Evolutionary conservation across 2,329 filamentous ascomycete species (phyloP), one percentile per base, ranked within the genome.

Genomic region (Aschersonia sp.): DNA sequence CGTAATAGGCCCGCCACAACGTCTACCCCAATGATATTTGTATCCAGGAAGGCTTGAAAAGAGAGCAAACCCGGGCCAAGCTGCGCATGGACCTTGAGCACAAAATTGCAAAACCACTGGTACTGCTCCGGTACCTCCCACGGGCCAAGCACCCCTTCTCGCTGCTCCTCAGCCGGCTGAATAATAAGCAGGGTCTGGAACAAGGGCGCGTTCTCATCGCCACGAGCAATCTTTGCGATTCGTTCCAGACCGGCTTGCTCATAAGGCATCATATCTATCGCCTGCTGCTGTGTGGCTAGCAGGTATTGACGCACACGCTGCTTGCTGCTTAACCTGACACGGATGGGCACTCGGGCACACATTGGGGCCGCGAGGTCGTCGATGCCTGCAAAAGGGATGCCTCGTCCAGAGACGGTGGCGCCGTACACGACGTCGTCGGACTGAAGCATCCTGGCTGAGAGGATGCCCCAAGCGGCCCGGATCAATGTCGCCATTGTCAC

Each of bases 401-500:
- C 54, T 30, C 69, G 61, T 6, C 69, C 69, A 4, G 67, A 67
- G 1, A 70, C 54, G 0, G 67, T 70, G 47, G 63, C 61, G 1
- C 69, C 69, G 46, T 70, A 70, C 5, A 66, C 56, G 9, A 70
- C 58, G 46, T 70, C 67, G 2, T 62, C 35, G 0, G 49, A 50
- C 1, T 51, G 72, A 2, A 66, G 56, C 52, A 79, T 79, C 6
- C 63, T 61, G 14, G 67, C 60, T 4, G 78, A 55, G 1, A 81
- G 55, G 45, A 72, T 68, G 7, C 69, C 67, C 55, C 73, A 68
- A 0, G 77, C 75, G 32, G 71, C 68, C 1, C 52, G 49, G 11
- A 58, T 37, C 4, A 56, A 3, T 0, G 46, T 55, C 0, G 55
- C 46, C 2, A 46, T 44, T 0, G 52, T 55, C 2, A 45, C 45